These are phyloP conservation scores for Dinochytrium kinnereticum DNA, from an alignment of 371 early-diverging fungal genomes.

Conservation along the genomic window DNA sequence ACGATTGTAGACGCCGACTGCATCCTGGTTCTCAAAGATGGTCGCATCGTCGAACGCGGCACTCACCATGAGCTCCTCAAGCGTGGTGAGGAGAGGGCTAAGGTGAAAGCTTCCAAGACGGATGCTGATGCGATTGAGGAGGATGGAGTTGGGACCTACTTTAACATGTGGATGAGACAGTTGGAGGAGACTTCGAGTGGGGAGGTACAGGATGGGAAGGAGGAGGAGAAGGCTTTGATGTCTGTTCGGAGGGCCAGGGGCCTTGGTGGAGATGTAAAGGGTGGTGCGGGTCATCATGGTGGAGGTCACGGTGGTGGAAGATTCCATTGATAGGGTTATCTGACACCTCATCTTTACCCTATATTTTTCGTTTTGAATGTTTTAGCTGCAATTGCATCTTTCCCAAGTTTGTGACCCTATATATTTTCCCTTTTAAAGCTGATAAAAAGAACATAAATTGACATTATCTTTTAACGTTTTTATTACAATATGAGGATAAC, in stretches of 20 bases:
- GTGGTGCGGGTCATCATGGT: neutral
- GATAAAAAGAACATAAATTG: too few relatives aligned
- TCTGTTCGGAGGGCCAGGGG: neutral
- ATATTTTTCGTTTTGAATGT: too few relatives aligned
- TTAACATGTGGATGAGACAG: constrained; percentile 90
- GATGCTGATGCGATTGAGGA: constrained; percentile 15
- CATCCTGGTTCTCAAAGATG: constrained; percentile 83
- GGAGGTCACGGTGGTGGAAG: neutral
- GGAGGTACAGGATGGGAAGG: constrained; percentile 34
- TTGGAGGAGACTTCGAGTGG: constrained; percentile 59
- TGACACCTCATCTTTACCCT: too few relatives aligned
- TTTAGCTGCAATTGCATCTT: too few relatives aligned
- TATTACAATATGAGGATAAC: too few relatives aligned
- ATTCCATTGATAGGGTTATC: constrained; percentile 1
- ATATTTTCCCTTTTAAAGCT: too few relatives aligned
- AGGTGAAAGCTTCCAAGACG: constrained; percentile 38
- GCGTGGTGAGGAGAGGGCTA: constrained; percentile 51
- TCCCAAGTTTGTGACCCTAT: too few relatives aligned
- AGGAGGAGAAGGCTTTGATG: constrained; percentile 12
- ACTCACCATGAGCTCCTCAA: constrained; percentile 70
- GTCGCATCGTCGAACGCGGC: constrained; percentile 76
- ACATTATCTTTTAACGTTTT: too few relatives aligned
- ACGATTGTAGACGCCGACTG: constrained; percentile 88
- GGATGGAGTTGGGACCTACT: constrained; percentile 58
- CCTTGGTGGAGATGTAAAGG: neutral